A percentile compares a stretch with the other conserved stretches of the same genome.
Evolutionary conservation across 2,329 filamentous ascomycete genomes (phyloP).

Genomic region (Aspergillus ibericus): DNA sequence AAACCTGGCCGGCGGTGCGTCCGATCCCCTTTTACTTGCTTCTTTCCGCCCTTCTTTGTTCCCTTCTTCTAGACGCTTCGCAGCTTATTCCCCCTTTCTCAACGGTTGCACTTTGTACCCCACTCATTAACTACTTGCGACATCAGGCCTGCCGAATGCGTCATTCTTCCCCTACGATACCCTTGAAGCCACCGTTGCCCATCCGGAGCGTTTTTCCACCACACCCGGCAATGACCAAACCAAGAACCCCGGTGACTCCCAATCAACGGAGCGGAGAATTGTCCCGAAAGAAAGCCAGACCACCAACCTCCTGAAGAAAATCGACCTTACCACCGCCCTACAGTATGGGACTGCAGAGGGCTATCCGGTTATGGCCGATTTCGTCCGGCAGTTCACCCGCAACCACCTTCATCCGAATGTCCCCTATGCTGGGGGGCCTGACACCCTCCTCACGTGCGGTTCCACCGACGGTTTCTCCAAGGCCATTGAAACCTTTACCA

Average conservation of each 20-base stretch:
- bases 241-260: constrained; percentile 29
- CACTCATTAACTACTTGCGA: neutral
- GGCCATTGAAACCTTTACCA: constrained; percentile 70
- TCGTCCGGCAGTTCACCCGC: constrained; percentile 74
- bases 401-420: constrained; percentile 77
- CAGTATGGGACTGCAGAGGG: constrained; percentile 85
- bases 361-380: constrained; percentile 74
- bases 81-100: too few relatives aligned
- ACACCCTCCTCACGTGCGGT: constrained; percentile 76
- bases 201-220: constrained; percentile 71
- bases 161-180: constrained; percentile 89
- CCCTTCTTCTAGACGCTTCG: neutral
- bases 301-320: constrained; percentile 63
- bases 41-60: too few relatives aligned
- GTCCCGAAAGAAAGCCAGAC: constrained; percentile 69
- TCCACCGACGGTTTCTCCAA: constrained; percentile 85
- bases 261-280: constrained; percentile 57
- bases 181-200: constrained; percentile 76
- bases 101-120: neutral
- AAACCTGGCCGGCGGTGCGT: constrained; percentile 60
- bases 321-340: constrained; percentile 77
- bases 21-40: neutral
- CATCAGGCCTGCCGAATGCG: constrained; percentile 72
- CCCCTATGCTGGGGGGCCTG: constrained; percentile 73
- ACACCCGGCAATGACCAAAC: constrained; percentile 58